Base-by-base conservation (phyloP, 306 rosid genomes). In the Coriaria nepalensis region DNA sequence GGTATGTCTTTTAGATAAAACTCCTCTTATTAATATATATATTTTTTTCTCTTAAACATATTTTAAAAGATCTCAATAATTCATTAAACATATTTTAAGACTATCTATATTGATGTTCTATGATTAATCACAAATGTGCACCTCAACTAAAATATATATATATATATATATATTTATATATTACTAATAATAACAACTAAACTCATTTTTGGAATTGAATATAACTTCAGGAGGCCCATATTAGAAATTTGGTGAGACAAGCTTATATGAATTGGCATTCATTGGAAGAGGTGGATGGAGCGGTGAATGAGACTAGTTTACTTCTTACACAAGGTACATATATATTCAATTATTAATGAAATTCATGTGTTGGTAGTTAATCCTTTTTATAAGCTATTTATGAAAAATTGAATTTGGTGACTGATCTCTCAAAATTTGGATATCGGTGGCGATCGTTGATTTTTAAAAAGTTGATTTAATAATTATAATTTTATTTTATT, bases 251-350 rank as follows among this genome's bases (percentile, higher is more conserved):
- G 53, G 72, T 65, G 36, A 69, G 48, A 56, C 55, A 74, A 40
- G 95, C 95, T 13, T 74, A 81, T 35, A 13, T 2, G 0, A 67
- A 56, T 8, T 86, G 95, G 95, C 34, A n/a, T 45, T 43, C 42
- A 12, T 60, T 78, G 54, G 78, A 76, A 56, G 80, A 40, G 48
- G 47, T 71, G 4, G 95, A 85, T 5, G 67, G 12, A 6, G 35
- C 34, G 43, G 0, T 60, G 53, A 76, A 66, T 63, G 80, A 67
- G 36, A 53, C 74, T 43, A 61, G 62, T 37, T 57, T 73, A 62
- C 52, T 78, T 20, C 29, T 20, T 36, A 62, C 75, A 49, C 82
- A 78, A 73, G 95, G 93, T 85, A 60, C 5, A 39, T 43, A 20
- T 20, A 20, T 1, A 20, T 1, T 3, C 29, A 20, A 20, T 20